Evolutionary conservation across 352 stramenopile genomes (phyloP).

Genomic region (Thalassiosira hispida): DNA sequence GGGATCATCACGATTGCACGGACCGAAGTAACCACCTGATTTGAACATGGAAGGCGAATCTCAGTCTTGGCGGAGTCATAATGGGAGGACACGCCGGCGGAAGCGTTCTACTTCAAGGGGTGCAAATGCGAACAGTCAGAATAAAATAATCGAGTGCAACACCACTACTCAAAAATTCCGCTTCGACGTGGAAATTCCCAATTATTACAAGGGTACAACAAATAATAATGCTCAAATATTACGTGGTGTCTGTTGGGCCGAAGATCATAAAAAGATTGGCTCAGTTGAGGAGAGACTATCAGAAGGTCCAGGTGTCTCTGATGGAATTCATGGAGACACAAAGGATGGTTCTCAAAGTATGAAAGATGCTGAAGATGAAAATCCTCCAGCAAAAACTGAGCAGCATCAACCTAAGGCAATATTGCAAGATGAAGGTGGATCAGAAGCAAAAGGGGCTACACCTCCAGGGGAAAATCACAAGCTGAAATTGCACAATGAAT

Average conservation of each 20-base stretch:
- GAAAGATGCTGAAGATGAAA: not conserved
- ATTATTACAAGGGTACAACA: conserved; percentile 14
- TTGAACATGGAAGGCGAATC: conserved; percentile 8
- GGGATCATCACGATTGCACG: too few relatives aligned
- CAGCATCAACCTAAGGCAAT: not conserved
- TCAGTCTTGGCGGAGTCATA: conserved; percentile 2
- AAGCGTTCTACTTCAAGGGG: conserved; percentile 3
- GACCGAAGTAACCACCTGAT: too few relatives aligned
- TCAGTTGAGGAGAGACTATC: not conserved
- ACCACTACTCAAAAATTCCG: not conserved
- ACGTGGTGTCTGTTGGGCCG: not conserved
- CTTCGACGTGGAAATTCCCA: conserved; percentile 20
- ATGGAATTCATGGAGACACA: not conserved
- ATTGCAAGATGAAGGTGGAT: too few relatives aligned
- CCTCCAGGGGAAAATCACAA: not conserved
- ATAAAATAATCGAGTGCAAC: not conserved
- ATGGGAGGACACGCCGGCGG: not conserved
- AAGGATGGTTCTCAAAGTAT: too few relatives aligned
- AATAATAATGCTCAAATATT: not conserved
- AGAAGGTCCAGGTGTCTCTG: not conserved
- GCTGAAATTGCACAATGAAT: conserved; percentile 18
- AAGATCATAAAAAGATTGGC: not conserved
- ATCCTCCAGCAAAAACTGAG: not conserved
- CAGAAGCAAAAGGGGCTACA: not conserved
- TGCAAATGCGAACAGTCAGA: not conserved